Percentiles rank a stretch among this genome's conserved stretches.
Conservation (phyloP, 257 asterid species). For the Primulina eburnea region DNA sequence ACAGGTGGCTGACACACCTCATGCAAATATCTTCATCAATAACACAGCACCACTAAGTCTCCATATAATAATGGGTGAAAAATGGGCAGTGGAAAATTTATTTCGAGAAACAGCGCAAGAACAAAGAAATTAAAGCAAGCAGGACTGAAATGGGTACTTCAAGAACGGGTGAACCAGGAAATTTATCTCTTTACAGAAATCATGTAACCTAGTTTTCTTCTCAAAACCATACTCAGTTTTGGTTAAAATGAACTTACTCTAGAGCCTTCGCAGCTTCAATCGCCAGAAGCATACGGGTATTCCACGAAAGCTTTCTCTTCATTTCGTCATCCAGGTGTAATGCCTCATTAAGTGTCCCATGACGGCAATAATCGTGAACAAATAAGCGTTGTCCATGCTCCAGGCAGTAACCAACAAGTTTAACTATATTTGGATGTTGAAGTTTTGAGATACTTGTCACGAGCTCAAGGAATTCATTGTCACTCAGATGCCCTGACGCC, state of each 20-base stretch:
- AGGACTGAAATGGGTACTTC: neutral
- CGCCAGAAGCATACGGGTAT: slow-evolving; percentile 66
- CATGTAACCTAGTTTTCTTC: neutral
- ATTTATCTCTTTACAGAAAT: neutral
- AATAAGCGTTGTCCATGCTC: slow-evolving; percentile 85
- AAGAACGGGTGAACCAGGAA: neutral
- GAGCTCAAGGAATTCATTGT: slow-evolving; percentile 64
- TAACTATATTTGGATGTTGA: slow-evolving; percentile 57
- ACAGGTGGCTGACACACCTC: slow-evolving; percentile 70
- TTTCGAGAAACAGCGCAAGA: neutral
- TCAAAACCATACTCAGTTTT: neutral
- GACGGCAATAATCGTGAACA: slow-evolving; percentile 62
- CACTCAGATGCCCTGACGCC: slow-evolving; percentile 47
- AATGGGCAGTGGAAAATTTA: neutral
- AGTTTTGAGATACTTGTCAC: slow-evolving; percentile 59
- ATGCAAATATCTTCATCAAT: slow-evolving; percentile 68
- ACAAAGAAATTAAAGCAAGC: neutral
- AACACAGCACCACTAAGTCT: slow-evolving; percentile 26
- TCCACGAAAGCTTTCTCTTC: slow-evolving; percentile 78
- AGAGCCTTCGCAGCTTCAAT: slow-evolving; percentile 92
- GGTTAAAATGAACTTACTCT: slow-evolving; percentile 51
- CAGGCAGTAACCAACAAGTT: slow-evolving; percentile 77
- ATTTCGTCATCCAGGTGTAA: slow-evolving; percentile 63
- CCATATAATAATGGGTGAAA: slow-evolving; percentile 8
- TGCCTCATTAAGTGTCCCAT: slow-evolving; percentile 80